These are phyloP conservation scores for Penicillium sp. DNA, from an alignment of 2,329 filamentous ascomycete genomes.

Conservation along the genomic window DNA sequence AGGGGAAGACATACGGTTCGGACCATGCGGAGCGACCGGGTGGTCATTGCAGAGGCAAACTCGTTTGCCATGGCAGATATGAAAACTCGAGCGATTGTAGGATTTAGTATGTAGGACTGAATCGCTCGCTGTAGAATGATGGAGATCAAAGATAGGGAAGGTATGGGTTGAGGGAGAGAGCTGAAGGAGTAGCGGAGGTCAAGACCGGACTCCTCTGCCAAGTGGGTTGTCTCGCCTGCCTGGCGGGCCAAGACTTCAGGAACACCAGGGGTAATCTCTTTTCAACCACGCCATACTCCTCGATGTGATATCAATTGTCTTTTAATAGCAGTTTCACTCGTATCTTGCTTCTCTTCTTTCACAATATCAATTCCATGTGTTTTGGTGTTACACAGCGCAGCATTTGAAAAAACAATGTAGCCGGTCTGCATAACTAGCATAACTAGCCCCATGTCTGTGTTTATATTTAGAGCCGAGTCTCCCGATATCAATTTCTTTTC, in stretches of 20 bases:
- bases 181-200: conserved; percentile 2
- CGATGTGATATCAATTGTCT: background rate
- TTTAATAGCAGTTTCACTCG: too few species aligned
- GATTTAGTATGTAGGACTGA: background rate
- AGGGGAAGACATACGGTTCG: conserved; percentile 65
- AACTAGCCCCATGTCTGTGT: too few species aligned
- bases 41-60: conserved; percentile 62
- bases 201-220: background rate
- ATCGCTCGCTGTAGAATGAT: background rate
- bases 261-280: background rate
- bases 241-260: conserved; percentile 9
- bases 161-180: background rate
- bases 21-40: conserved; percentile 83
- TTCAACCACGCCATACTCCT: background rate
- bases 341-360: too few species aligned
- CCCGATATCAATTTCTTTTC: too few species aligned
- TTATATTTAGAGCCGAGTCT: too few species aligned
- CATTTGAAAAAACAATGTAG: too few species aligned
- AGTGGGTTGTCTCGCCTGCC: conserved; percentile 8
- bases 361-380: too few species aligned
- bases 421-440: too few species aligned
- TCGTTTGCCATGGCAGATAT: conserved; percentile 34
- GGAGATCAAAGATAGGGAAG: background rate
- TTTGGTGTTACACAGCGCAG: too few species aligned
- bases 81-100: background rate